Percentiles rank a stretch among this genome's conserved stretches.
phyloP scores from a whole-genome alignment of 768 basidiomycete species.

The Porphyrellus cyaneotinctus region DNA sequence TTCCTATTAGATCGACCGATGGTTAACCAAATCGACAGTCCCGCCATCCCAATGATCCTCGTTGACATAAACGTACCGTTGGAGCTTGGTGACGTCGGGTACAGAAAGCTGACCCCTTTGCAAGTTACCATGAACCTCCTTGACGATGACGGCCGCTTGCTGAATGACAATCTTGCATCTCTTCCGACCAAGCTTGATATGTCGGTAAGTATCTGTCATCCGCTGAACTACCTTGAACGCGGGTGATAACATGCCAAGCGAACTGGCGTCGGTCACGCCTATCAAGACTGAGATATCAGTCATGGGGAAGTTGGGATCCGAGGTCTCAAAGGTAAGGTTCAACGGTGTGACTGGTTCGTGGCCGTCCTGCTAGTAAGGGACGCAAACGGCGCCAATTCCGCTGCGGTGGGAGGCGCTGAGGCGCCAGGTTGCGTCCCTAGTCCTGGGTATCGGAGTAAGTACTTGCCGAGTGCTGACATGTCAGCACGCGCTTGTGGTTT shows the following conservation, averaged over 20 bases:
- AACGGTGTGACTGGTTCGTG: background rate
- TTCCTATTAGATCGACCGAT: background rate
- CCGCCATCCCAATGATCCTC: background rate
- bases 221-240: background rate
- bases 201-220: background rate
- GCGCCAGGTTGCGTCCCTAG: no score
- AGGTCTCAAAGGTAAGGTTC: background rate
- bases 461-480: no score
- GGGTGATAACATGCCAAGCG: background rate
- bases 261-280: background rate
- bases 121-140: background rate
- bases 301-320: background rate
- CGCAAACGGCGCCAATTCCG: no score
- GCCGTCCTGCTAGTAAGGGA: no score
- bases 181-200: background rate
- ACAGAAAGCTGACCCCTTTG: background rate
- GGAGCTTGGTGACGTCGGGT: background rate
- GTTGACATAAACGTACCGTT: background rate
- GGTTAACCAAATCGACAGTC: background rate
- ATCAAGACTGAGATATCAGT: background rate
- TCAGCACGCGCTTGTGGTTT: no score
- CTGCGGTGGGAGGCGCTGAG: no score
- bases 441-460: no score
- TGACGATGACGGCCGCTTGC: conserved; percentile 1
- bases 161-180: conserved; percentile 3